Conservation (phyloP, 495 filamentous ascomycete genomes). For the Xanthoparmelia taractica region DNA sequence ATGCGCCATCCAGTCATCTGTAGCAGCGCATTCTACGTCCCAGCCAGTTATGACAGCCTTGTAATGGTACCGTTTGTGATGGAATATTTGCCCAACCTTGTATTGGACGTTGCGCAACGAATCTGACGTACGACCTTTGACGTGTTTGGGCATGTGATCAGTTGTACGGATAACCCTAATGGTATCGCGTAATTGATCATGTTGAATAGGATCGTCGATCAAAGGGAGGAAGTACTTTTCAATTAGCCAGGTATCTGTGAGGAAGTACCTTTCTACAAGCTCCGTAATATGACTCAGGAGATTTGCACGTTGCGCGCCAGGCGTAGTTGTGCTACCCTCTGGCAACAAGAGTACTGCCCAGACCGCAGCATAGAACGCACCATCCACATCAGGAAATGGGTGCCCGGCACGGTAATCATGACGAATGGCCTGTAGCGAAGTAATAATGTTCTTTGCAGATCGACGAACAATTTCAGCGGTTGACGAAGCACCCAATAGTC, state of each 20-base stretch:
- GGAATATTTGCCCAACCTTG: conserved; percentile 76
- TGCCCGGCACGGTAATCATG: conserved; percentile 22
- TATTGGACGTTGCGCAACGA: conserved; percentile 47
- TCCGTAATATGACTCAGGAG: conserved; percentile 61
- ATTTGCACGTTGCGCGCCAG: conserved; percentile 48
- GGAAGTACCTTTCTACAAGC: conserved; percentile 54
- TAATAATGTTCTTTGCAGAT: conserved; percentile 72
- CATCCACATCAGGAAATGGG: conserved; percentile 47
- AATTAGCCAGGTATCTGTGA: conserved; percentile 56
- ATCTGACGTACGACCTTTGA: conserved; percentile 38
- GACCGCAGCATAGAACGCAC: conserved; percentile 64
- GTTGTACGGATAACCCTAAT: conserved; percentile 51
- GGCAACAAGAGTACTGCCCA: conserved; percentile 68
- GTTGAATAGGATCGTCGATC: conserved; percentile 37
- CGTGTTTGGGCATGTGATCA: conserved; percentile 52
- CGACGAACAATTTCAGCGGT: conserved; percentile 63
- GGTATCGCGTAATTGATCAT: conserved; percentile 43
- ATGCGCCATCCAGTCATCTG: conserved; percentile 48
- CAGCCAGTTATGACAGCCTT: conserved; percentile 79
- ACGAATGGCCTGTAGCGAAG: conserved; percentile 42
- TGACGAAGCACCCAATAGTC: conserved; percentile 51
- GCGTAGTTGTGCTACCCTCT: conserved; percentile 31
- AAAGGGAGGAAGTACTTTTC: conserved; percentile 58
- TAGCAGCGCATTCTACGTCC: conserved; percentile 53
- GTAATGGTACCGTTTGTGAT: conserved; percentile 73